phyloP scores from a whole-genome alignment of 495 filamentous ascomycete species.

The Hypoxylon fragiforme region DNA sequence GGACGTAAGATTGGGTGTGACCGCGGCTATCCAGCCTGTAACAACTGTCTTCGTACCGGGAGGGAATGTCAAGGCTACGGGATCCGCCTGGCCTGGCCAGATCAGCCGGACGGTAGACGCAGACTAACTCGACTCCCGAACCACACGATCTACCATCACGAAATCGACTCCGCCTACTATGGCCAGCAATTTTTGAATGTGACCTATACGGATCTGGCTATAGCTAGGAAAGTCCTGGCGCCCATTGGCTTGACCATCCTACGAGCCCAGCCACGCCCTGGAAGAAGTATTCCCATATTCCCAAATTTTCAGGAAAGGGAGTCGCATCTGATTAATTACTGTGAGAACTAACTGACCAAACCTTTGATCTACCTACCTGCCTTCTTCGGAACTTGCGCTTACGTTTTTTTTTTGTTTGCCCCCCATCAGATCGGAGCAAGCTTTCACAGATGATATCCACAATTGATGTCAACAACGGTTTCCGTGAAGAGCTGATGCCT shows the following conservation, averaged over 20 bases:
- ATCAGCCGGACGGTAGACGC: constrained; percentile 42
- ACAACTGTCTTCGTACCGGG: constrained; percentile 43
- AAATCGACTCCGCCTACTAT: constrained; percentile 33
- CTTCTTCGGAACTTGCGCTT: too few species aligned
- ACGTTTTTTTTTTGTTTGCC: constrained; percentile 5
- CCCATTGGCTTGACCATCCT: constrained; percentile 31
- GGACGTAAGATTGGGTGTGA: constrained; percentile 47
- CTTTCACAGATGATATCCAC: constrained; percentile 44
- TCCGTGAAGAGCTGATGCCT: constrained; percentile 40
- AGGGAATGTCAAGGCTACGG: constrained; percentile 44
- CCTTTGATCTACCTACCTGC: too few species aligned
- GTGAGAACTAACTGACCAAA: too few species aligned
- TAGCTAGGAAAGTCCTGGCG: constrained; percentile 34
- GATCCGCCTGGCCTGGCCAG: constrained; percentile 43
- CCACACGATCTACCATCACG: constrained; percentile 33
- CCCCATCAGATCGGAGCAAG: constrained; percentile 29
- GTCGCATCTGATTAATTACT: constrained; percentile 38
- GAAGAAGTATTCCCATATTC: constrained; percentile 31
- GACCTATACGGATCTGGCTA: constrained; percentile 36
- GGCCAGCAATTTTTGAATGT: constrained; percentile 39
- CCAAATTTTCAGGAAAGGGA: constrained; percentile 33
- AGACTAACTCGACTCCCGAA: constrained; percentile 35
- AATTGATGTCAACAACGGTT: constrained; percentile 41
- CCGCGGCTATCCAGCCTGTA: constrained; percentile 42
- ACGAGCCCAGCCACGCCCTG: constrained; percentile 27